phyloP scores from a whole-genome alignment of 176 grass and related monocot genomes.

The sorghum (Sorghum bicolor) region DNA sequence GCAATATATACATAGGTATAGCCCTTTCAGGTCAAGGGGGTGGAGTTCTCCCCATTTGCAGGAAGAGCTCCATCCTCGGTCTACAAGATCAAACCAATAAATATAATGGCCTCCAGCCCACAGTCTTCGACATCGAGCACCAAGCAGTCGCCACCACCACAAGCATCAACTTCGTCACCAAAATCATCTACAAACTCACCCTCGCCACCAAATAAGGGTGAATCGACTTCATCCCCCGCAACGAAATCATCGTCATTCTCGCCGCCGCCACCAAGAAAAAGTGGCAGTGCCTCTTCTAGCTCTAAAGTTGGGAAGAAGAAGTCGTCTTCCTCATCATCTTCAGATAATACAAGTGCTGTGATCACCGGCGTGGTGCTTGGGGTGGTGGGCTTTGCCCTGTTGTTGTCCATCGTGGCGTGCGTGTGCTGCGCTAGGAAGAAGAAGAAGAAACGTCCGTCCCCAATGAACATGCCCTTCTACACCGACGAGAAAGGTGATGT shows the following conservation, averaged over 20 bases:
- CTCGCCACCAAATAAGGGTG: not conserved
- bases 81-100: not conserved
- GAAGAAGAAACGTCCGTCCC: constrained; percentile 21
- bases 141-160: not conserved
- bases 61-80: constrained; percentile 20
- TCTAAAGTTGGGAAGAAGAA: constrained; percentile 2
- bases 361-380: constrained; percentile 21
- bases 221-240: not conserved
- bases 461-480: constrained; percentile 33
- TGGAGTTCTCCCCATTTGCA: constrained; percentile 25
- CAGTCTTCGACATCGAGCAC: not conserved
- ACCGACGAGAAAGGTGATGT: constrained; percentile 35
- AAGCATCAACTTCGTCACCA: not conserved
- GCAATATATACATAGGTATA: not conserved
- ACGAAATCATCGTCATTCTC: not conserved
- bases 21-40: not conserved
- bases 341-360: not conserved
- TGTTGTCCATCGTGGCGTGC: constrained; percentile 7
- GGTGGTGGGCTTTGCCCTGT: constrained; percentile 1
- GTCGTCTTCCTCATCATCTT: not conserved
- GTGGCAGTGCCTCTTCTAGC: not conserved
- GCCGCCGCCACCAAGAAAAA: not conserved
- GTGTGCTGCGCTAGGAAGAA: constrained; percentile 31
- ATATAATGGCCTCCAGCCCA: constrained; percentile 30
- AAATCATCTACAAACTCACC: not conserved